A percentile compares a stretch with the other conserved stretches of the same genome.
These are phyloP conservation scores for Suillus fuscotomentosus DNA, from an alignment of 768 basidiomycete species.

Conservation along the genomic window DNA sequence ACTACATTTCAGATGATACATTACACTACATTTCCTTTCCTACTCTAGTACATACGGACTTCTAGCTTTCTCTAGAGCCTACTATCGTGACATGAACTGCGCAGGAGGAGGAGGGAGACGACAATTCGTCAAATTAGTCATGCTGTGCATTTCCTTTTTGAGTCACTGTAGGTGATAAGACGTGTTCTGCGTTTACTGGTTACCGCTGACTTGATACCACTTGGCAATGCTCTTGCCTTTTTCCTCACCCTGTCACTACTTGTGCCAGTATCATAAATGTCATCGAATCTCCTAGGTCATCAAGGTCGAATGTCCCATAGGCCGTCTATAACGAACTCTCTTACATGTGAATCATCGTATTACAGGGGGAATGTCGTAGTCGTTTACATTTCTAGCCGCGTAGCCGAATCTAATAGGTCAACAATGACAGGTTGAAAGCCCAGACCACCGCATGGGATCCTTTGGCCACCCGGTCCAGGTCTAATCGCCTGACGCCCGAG, in stretches of 20 bases:
- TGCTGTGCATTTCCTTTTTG: too few species aligned
- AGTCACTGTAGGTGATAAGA: too few species aligned
- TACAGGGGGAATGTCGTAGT: background rate
- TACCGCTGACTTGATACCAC: too few species aligned
- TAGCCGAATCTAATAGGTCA: conserved; percentile 11
- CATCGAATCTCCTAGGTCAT: background rate
- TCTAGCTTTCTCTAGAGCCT: too few species aligned
- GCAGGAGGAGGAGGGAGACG: too few species aligned
- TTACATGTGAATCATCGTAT: background rate
- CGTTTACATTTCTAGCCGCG: background rate
- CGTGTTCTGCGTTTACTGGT: background rate
- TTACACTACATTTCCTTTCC: too few species aligned
- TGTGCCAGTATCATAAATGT: background rate
- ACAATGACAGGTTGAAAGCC: conserved; percentile 17
- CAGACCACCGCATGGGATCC: conserved; percentile 14
- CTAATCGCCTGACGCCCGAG: conserved; percentile 5
- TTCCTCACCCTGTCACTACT: background rate
- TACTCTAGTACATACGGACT: too few species aligned
- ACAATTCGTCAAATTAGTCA: too few species aligned
- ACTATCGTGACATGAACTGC: too few species aligned
- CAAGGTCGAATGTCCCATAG: background rate
- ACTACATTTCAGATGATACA: too few species aligned
- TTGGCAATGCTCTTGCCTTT: background rate
- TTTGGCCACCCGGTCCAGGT: conserved; percentile 1
- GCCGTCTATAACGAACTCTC: background rate